These are phyloP conservation scores for Hanseniaspora taiwanica DNA, from an alignment of 805 yeast species.

Conservation along the genomic window DNA sequence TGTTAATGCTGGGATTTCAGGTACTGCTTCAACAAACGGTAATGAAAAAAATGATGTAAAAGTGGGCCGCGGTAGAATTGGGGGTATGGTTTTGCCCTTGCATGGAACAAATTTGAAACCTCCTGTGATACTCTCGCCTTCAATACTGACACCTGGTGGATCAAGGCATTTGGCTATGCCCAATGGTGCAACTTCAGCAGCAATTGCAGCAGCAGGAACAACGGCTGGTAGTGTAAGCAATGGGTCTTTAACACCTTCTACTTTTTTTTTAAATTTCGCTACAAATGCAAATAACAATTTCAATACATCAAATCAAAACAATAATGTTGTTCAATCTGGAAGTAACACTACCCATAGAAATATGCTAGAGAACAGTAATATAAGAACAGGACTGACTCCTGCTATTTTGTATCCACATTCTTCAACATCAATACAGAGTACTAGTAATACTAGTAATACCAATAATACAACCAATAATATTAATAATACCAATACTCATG, in stretches of 20 bases:
- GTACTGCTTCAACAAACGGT: neutral
- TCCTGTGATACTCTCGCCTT: slow-evolving; percentile 24
- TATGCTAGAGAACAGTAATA: slow-evolving; percentile 25
- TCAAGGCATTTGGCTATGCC: slow-evolving; percentile 39
- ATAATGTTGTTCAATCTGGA: no score
- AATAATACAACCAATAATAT: neutral
- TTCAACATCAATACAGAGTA: no score
- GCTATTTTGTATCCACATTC: slow-evolving; percentile 29
- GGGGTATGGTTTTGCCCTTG: slow-evolving; percentile 4
- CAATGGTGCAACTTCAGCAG: no score
- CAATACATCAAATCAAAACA: no score
- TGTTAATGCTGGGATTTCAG: neutral
- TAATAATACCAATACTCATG: slow-evolving; percentile 16
- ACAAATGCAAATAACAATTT: neutral
- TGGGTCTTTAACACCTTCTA: neutral
- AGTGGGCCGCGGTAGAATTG: no score
- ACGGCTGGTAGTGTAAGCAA: no score
- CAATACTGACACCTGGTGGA: slow-evolving; percentile 44
- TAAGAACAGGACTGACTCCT: slow-evolving; percentile 64
- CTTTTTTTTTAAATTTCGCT: neutral
- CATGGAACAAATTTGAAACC: slow-evolving; percentile 8
- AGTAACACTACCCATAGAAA: neutral
- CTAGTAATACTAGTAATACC: slow-evolving; percentile 27
- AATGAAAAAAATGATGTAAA: no score
- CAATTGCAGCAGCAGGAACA: slow-evolving; percentile 20